A percentile compares a stretch with the other conserved stretches of the same genome.
phyloP scores from a whole-genome alignment of 129 eudicot genomes.

The Flaveria ramosissima region DNA sequence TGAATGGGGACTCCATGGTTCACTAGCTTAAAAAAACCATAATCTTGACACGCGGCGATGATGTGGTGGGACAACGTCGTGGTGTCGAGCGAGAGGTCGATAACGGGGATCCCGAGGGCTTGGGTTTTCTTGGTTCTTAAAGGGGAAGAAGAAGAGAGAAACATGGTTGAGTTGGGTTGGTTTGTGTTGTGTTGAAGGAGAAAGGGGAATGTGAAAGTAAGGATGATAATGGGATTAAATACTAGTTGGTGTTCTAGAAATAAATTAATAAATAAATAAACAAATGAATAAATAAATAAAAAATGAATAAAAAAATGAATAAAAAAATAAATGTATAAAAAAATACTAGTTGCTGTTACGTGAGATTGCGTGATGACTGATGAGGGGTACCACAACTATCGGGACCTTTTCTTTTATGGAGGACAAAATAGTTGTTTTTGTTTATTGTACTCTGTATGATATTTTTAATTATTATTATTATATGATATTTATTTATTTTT shows the following conservation, averaged over 20 bases:
- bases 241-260: slow-evolving; percentile 31
- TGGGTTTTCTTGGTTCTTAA: slow-evolving; percentile 55
- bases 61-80: slow-evolving; percentile 40
- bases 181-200: slow-evolving; percentile 12
- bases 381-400: slow-evolving; percentile 41
- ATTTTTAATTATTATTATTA: neutral
- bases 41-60: slow-evolving; percentile 69
- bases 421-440: slow-evolving; percentile 34
- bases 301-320: neutral
- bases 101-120: slow-evolving; percentile 64
- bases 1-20: slow-evolving; percentile 69
- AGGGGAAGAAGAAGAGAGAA: slow-evolving; percentile 49
- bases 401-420: slow-evolving; percentile 44
- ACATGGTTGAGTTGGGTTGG: slow-evolving; percentile 26
- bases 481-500: neutral
- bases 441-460: slow-evolving; percentile 24
- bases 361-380: slow-evolving; percentile 37
- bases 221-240: slow-evolving; percentile 39
- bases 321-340: neutral
- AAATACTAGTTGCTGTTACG: slow-evolving; percentile 40
- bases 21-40: slow-evolving; percentile 71
- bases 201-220: slow-evolving; percentile 22
- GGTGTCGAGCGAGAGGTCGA: slow-evolving; percentile 60
- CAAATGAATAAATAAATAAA: neutral
- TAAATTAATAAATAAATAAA: neutral